Base-by-base conservation (phyloP, 257 asterid genomes). In the Gynochthodes officinalis region DNA sequence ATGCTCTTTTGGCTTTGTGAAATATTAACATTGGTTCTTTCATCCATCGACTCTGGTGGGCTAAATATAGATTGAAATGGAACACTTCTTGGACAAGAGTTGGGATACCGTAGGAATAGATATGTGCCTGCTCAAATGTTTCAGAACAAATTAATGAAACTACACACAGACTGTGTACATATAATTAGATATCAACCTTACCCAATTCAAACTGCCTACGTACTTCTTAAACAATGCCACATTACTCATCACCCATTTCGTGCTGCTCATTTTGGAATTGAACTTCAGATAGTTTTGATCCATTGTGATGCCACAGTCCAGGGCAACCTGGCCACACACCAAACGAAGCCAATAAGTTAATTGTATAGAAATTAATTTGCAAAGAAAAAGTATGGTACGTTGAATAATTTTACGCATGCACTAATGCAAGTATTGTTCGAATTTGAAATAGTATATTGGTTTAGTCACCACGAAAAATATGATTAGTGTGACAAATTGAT, bases 221-320 rank as follows among this genome's bases (percentile, higher is more conserved):
- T 64, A 52, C 73, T 55, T 35, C 73, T 55, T 35, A 0, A 33
- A 21, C 48, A 28, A 62, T 73, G 87, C 93, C 86, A 67, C 54
- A 42, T 70, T 80, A 68, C 77, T 67, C 67, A 67, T 78, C 25
- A 25, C 72, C 73, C 80, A 64, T 83, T 72, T 77, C 77, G 72
- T 73, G 81, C 60, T 78, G 62, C 71, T 42, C 25, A 83, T 42
- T 64, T 68, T 81, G 71, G 75, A 67, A 42, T 68, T 79, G 64
- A 83, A 12, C 27, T 82, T 67, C 46, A 87, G 65, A 61, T 81
- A 58, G 14, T 77, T 72, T 6, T 54, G 81, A 73, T 77, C 82
- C 2, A 84, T 82, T 35, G 64, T 76, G 68, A 88, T 70, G 19
- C 82, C 85, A 71, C 97, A 90, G 75, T 88, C 97, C 88, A 90